Evolutionary conservation across 1,284 basidiomycete species (phyloP).

Genomic region (Boletus sp.): DNA sequence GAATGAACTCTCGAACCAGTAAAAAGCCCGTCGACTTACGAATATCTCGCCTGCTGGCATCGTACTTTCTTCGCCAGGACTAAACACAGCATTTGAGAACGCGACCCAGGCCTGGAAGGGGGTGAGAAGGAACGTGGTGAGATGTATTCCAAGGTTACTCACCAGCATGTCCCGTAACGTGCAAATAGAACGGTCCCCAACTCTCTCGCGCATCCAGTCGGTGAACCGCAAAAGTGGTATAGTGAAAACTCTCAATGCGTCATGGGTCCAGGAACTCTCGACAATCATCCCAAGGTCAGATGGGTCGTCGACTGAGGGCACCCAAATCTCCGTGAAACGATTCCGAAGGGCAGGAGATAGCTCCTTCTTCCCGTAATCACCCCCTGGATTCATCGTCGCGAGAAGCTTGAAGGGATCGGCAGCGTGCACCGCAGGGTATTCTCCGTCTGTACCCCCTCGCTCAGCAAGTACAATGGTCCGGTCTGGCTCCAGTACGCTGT

Average conservation of each 20-base stretch:
- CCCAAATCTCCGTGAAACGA: constrained; percentile 99
- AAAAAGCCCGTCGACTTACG: constrained; percentile 48
- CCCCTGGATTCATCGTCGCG: constrained; percentile 99
- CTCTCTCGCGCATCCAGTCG: constrained; percentile 71
- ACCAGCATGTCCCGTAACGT: constrained; percentile 91
- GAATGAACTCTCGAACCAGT: constrained; percentile 9
- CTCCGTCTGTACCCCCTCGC: constrained; percentile 76
- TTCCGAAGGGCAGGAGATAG: constrained; percentile 96
- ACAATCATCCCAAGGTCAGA: constrained; percentile 83
- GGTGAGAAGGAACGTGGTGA: constrained; percentile 8
- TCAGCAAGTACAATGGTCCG: constrained; percentile 93
- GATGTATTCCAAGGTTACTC: constrained; percentile 30
- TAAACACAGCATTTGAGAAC: constrained; percentile 74
- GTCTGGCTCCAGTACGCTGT: constrained; percentile 92
- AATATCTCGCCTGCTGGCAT: constrained; percentile 60
- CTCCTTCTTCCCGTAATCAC: constrained; percentile 99
- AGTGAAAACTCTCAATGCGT: constrained; percentile 61
- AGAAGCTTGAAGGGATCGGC: constrained; percentile 79
- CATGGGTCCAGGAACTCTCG: constrained; percentile 65
- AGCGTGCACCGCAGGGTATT: constrained; percentile 69
- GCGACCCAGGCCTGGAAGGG: constrained; percentile 80
- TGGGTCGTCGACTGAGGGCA: constrained; percentile 80
- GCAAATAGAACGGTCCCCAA: constrained; percentile 68
- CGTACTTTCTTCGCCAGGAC: constrained; percentile 31
- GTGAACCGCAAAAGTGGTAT: constrained; percentile 74